Conservation (phyloP, 129 eudicot species). For the Flaveria linearis region DNA sequence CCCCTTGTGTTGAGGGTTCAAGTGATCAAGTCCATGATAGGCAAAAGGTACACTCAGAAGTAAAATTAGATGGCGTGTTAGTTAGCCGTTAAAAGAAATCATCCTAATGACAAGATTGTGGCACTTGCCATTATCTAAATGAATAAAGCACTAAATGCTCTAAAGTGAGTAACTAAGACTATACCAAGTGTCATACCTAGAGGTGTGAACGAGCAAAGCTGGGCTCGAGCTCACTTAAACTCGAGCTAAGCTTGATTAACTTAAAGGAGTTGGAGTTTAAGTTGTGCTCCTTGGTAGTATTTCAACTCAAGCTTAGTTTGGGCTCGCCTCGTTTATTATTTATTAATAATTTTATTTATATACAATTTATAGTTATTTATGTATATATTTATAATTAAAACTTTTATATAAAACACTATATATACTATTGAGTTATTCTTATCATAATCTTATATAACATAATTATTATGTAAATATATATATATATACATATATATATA, state of each 20-base stretch:
- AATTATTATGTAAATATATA: too few relatives aligned
- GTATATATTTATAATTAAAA: too few relatives aligned
- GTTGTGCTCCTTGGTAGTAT: too few relatives aligned
- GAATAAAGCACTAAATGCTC: neutral
- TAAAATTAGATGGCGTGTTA: too few relatives aligned
- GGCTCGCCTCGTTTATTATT: neutral
- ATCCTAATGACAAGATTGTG: neutral
- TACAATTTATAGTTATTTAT: neutral
- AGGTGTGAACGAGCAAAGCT: neutral
- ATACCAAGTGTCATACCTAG: neutral
- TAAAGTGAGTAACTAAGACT: neutral
- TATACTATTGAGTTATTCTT: too few relatives aligned
- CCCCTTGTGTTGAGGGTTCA: too few relatives aligned
- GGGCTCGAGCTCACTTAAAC: neutral
- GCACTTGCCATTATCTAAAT: neutral
- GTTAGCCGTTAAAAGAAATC: neutral
- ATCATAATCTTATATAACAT: too few relatives aligned
- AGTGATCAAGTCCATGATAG: too few relatives aligned
- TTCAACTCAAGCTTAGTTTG: too few relatives aligned
- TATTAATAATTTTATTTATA: too few relatives aligned
- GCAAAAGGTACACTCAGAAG: too few relatives aligned
- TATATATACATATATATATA: too few relatives aligned
- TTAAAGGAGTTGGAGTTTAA: neutral
- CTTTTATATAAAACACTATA: neutral
- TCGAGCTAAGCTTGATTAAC: neutral